phyloP scores from a whole-genome alignment of 208 protist genomes.

The Wallacemonas sp. region DNA sequence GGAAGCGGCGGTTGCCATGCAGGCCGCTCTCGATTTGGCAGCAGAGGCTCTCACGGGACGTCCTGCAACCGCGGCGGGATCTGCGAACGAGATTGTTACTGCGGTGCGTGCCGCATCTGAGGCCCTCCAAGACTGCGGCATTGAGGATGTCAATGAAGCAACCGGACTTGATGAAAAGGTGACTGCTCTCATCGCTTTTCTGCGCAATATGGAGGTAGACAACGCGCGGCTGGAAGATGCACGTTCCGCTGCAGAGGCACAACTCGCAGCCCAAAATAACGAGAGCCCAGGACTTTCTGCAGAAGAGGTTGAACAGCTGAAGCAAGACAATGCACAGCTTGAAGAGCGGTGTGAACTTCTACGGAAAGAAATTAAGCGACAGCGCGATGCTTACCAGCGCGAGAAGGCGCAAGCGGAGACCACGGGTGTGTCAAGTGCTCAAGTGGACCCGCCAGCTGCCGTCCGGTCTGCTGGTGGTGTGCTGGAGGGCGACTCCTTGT shows the following conservation, averaged over 20 bases:
- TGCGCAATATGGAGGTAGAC: background rate
- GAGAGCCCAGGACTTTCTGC: background rate
- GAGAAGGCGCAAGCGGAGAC: constrained; percentile 29
- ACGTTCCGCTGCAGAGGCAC: background rate
- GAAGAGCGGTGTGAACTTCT: constrained; percentile 82
- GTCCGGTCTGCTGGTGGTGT: constrained; percentile 24
- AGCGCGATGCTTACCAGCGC: constrained; percentile 61
- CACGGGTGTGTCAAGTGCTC: background rate
- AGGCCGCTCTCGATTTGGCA: background rate
- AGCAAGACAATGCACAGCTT: constrained; percentile 52
- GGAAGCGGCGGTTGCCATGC: background rate
- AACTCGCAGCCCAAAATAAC: background rate
- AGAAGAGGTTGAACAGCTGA: constrained; percentile 23
- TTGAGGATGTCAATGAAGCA: background rate
- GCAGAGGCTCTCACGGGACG: too few relatives aligned
- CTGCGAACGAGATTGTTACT: background rate
- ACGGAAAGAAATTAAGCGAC: constrained; percentile 72
- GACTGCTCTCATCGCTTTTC: background rate
- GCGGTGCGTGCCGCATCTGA: background rate
- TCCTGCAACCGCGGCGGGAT: too few relatives aligned
- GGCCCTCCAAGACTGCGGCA: background rate
- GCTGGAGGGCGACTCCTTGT: constrained; percentile 55
- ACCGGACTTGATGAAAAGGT: background rate
- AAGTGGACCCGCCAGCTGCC: background rate
- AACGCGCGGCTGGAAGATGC: background rate